Evolutionary conservation across 2,329 filamentous ascomycete species (phyloP).

Genomic region (Aspergillus phoenicis): DNA sequence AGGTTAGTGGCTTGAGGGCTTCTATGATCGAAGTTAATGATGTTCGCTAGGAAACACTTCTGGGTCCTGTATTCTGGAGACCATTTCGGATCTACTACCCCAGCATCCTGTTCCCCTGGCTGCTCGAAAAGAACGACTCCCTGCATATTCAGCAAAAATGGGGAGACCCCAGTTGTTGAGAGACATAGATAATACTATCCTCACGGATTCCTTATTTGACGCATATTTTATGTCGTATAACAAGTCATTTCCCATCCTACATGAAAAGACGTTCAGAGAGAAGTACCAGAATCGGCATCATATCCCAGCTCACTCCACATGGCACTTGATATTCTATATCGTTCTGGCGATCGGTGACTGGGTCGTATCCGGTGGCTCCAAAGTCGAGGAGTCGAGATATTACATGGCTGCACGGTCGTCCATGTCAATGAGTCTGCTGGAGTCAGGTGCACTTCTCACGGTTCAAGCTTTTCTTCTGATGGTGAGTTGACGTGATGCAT

Average conservation of each 20-base stretch:
- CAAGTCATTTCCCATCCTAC: conserved; percentile 29
- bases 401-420: conserved; percentile 26
- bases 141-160: background rate
- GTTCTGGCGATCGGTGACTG: conserved; percentile 32
- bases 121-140: background rate
- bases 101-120: background rate
- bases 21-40: background rate
- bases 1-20: conserved; percentile 1
- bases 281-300: conserved; percentile 19
- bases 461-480: conserved; percentile 38
- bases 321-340: conserved; percentile 28
- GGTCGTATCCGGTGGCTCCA: conserved; percentile 14
- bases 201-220: conserved; percentile 25
- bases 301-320: conserved; percentile 19
- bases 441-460: conserved; percentile 34
- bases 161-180: conserved; percentile 4
- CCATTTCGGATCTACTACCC: conserved; percentile 18
- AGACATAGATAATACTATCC: conserved; percentile 9
- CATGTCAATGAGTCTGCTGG: conserved; percentile 31
- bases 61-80: conserved; percentile 18
- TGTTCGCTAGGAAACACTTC: conserved; percentile 16
- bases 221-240: conserved; percentile 33
- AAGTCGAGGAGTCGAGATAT: conserved; percentile 14
- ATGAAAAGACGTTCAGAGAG: conserved; percentile 31
- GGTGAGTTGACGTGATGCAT: conserved; percentile 19